A percentile compares a stretch with the other conserved stretches of the same genome.
Evolutionary conservation across 208 protist genomes (phyloP).

Genomic region (Acanthamoeba culbertsoni): DNA sequence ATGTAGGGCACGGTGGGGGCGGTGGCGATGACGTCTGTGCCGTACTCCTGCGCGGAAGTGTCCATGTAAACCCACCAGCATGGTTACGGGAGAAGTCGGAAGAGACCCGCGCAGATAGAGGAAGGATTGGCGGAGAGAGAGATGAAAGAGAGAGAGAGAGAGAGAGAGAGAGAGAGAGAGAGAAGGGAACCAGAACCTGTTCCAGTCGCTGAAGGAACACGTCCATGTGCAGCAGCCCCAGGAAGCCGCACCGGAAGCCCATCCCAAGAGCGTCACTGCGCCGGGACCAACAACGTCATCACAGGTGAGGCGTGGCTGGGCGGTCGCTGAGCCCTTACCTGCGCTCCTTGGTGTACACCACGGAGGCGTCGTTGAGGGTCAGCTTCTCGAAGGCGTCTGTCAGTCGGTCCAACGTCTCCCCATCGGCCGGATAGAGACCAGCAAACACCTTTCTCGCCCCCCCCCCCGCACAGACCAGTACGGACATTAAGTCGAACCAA

Average conservation of each 20-base stretch:
- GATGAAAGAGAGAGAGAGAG: no score
- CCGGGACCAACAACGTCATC: neutral
- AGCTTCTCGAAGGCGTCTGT: slow-evolving; percentile 91
- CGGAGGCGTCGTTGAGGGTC: slow-evolving; percentile 93
- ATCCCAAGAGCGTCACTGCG: slow-evolving; percentile 56
- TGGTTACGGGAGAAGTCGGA: no score
- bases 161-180: neutral
- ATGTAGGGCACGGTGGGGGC: slow-evolving; percentile 91
- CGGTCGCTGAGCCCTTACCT: neutral
- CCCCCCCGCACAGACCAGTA: neutral
- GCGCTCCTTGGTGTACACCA: slow-evolving; percentile 81
- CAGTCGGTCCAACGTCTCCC: slow-evolving; percentile 86
- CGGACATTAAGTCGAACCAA: neutral
- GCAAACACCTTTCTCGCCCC: slow-evolving; percentile 90
- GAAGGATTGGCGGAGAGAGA: no score
- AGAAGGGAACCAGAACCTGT: slow-evolving; percentile 52
- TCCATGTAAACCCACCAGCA: neutral
- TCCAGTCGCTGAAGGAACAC: slow-evolving; percentile 95
- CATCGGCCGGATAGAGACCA: slow-evolving; percentile 94
- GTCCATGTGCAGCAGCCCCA: slow-evolving; percentile 98
- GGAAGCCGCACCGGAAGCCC: slow-evolving; percentile 86
- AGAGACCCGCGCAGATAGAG: no score
- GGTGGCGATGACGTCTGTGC: slow-evolving; percentile 91
- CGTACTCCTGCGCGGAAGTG: slow-evolving; percentile 84
- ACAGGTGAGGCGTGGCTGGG: neutral